A percentile compares a stretch with the other conserved stretches of the same genome.
Conservation (phyloP, 768 basidiomycete species). For the Pulveroboletus sp. region DNA sequence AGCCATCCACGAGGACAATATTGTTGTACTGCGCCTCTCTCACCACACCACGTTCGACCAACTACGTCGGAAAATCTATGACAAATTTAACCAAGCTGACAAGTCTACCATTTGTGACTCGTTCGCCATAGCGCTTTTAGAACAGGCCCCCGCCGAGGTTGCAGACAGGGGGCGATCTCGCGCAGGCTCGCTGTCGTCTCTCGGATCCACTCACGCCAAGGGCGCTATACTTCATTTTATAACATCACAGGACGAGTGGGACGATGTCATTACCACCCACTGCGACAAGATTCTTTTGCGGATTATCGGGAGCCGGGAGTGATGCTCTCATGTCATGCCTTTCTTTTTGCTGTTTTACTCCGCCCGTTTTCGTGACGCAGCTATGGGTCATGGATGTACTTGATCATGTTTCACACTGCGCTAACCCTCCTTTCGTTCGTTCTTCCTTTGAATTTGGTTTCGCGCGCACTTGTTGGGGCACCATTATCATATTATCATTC, state of each 20-base stretch:
- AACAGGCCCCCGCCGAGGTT: slow-evolving; percentile 29
- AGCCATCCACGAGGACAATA: slow-evolving; percentile 55
- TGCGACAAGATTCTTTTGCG: slow-evolving; percentile 54
- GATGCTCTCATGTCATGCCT: not conserved
- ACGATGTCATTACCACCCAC: slow-evolving; percentile 39
- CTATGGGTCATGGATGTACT: not conserved
- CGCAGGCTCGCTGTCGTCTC: slow-evolving; percentile 33
- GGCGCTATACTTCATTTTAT: slow-evolving; percentile 40
- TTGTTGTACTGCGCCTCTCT: slow-evolving; percentile 56
- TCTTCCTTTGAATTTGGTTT: not conserved
- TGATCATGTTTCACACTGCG: not conserved
- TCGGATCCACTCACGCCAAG: slow-evolving; percentile 21
- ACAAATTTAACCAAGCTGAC: slow-evolving; percentile 65
- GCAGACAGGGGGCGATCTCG: slow-evolving; percentile 23
- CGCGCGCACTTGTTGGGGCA: not conserved
- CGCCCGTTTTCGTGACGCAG: slow-evolving; percentile 9
- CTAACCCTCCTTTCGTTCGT: not conserved
- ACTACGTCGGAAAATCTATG: slow-evolving; percentile 53
- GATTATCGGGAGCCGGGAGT: slow-evolving; percentile 35
- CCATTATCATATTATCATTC: not conserved
- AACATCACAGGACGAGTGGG: slow-evolving; percentile 58
- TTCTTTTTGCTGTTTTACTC: not conserved
- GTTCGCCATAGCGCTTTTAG: slow-evolving; percentile 54
- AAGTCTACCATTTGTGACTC: slow-evolving; percentile 46
- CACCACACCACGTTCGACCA: slow-evolving; percentile 45